Evolutionary conservation across 2,329 filamentous ascomycete species (phyloP), one percentile per base, ranked within the genome.

Genomic region (Cercospora sojina): DNA sequence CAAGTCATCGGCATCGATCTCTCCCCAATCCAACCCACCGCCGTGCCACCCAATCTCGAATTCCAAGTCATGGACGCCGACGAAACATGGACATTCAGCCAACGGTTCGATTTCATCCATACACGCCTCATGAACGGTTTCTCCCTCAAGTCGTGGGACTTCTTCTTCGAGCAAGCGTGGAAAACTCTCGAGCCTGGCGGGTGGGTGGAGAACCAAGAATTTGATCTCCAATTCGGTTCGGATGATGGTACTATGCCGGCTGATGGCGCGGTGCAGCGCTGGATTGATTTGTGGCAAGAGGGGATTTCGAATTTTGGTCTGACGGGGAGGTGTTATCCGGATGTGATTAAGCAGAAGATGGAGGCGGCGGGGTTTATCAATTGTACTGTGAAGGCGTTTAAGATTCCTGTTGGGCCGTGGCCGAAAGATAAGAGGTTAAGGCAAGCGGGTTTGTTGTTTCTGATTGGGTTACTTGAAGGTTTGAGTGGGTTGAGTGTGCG

Each of bases 191-290:
- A 73, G 53, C 76, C 76, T 3, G 75, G 79, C 16, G 79, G 78
- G 29, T 80, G 77, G 71, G 74, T 80, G 7, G 79, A 81, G 69
- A 73, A 78, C n/a, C 77, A 78, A 47, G 79, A 80, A 59, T 76
- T 79, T 35, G 72, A 73, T 41, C 65, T 72, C 18, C 65, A 67
- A 32, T 68, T 73, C 59, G 53, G 38, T 35, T 72, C 74, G 9
- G 70, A 74, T 32, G 76, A 79, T 41, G 67, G 67, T n/a, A 64
- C 69, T 3, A 64, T 70, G 43, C 62, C 65, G 18, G 41, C 59
- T 12, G 62, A 70, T 25, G 59, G 67, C 27, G 68, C 70, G 1
- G 67, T 69, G 56, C 59, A 68, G 13, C 64, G 68, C 10, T 73
- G 71, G 72, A 59, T 68, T 25, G 61, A 67, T 31, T 64, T 73